Evolutionary conservation across 1,284 basidiomycete genomes (phyloP), one percentile per base, ranked within the genome.

Genomic region (Cryptococcus sp.): DNA sequence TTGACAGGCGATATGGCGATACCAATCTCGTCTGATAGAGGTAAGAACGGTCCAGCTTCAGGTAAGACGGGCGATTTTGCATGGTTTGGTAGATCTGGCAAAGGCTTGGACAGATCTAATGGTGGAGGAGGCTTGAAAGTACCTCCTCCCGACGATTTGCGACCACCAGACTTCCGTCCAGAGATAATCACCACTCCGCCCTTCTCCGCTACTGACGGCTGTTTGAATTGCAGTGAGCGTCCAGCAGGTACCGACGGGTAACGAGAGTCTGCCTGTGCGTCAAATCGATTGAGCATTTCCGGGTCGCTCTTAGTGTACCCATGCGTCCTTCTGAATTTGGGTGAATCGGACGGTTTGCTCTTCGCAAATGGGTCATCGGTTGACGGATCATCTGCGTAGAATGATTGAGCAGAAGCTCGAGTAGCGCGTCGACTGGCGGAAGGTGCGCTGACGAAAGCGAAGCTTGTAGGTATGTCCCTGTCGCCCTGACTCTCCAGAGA

Each of bases 1-100:
- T n/a, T 46, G 11, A 50, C 44, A 34, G 68, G 65, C 20, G 72
- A 68, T 11, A 73, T 66, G 3, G 70, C 72, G 19, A 70, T 25
- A 15, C 70, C 70, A 46, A 75, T 68, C 50, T 69, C 68, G 16
- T 64, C 43, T 4, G 55, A 52, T 1, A 63, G 20, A 4, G 63
- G 51, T 3, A 50, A 25, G 23, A 62, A 55, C 8, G 64, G 58
- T 7, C 52, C 44, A 11, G 57, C 39, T 17, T 59, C 50, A 20
- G 61, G 67, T 19, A 50, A 25, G 39, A 40, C 37, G 15, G 58
- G 52, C n/a, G 59, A 44, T 7, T 17, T 22, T 3, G 57, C 54
- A 1, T 63, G 56, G n/a, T 40, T 15, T 5, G 68, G 70, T 19
- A 67, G 46, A 26, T 56, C 38, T 23, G 68, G 70, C 0, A 72